Evolutionary conservation across 208 protist genomes (phyloP), one percentile per base, ranked within the genome.

Genomic region (Hexamita inflata): DNA sequence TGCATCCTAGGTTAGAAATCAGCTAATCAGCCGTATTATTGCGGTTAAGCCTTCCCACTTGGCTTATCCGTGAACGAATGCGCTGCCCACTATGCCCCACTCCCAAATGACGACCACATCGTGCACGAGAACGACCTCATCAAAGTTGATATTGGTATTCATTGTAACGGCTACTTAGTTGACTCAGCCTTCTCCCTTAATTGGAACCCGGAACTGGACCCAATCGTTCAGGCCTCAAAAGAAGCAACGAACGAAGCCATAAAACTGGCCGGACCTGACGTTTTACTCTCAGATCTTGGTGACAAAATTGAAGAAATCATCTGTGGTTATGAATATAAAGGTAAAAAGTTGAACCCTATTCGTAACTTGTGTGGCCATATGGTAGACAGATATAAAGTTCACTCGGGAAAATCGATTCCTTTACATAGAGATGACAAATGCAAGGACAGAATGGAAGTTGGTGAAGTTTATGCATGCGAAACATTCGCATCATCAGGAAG

Each of bases 401-500:
- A 99, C 86, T 92, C 90, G 75, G 97, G 96, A 59, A 98, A 99
- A 84, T 91, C 85, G 29, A 95, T 99, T 30, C 97, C 97, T 11
- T 96, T 98, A 76, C 90, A 96, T n/a, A 91, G 91, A 68, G 91
- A 91, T 66, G 87, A 89, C 45, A 91, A 13, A 38, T 15, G 42
- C 9, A 34, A 73, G 30, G 70, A 61, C 35, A 74, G 62, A 34
- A 89, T 89, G 85, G 76, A 87, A 28, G 86, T 85, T 66, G 86
- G 93, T 35, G 95, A 99, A 81, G 82, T 96, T 28, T 99, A 94
- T 84, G 97, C 97, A 9, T 98, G 99, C 79, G 97, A 99, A 82
- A 99, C 97, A 35, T 99, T 99, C 79, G 96, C 95, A 73, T 90
- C 87, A 13, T 98, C 94, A 24, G 95, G 94, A 15, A 88, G 83